These are phyloP conservation scores for Rhodotorula babjevae DNA, from an alignment of 768 basidiomycete species.

Conservation along the genomic window DNA sequence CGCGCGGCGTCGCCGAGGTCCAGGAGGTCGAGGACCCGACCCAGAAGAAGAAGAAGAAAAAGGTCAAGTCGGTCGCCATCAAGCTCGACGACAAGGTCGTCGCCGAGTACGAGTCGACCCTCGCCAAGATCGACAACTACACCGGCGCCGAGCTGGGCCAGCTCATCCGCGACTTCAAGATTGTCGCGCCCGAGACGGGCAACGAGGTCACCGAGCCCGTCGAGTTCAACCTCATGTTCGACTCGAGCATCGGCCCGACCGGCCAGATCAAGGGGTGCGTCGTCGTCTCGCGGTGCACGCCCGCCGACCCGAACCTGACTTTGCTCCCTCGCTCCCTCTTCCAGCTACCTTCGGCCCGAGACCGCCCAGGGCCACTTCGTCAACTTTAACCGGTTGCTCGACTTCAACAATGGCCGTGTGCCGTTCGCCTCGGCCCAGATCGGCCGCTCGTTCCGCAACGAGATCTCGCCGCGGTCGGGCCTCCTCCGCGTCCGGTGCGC, in stretches of 20 bases:
- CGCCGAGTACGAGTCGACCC: constrained; percentile 68
- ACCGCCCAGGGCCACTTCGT: constrained; percentile 98
- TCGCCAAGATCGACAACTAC: constrained; percentile 93
- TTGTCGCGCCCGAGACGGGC: constrained; percentile 69
- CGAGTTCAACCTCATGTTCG: constrained; percentile 99
- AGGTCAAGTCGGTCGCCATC: constrained; percentile 63
- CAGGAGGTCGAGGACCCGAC: constrained; percentile 58
- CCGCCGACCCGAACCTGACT: neutral
- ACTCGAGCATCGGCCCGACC: constrained; percentile 92
- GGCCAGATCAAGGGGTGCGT: constrained; percentile 89
- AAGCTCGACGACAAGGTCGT: constrained; percentile 69
- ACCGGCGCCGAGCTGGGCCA: neutral
- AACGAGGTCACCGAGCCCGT: constrained; percentile 78
- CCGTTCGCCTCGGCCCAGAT: constrained; percentile 98
- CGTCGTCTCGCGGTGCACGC: rapidly evolving
- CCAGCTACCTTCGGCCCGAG: constrained; percentile 88
- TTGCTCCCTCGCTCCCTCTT: no score
- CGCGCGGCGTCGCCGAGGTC: constrained; percentile 66
- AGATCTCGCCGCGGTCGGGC: constrained; percentile 94
- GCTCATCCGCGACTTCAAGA: constrained; percentile 44
- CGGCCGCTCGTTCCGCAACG: constrained; percentile 92
- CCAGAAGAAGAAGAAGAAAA: constrained; percentile 65
- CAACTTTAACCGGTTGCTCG: constrained; percentile 92
- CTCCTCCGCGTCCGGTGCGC: constrained; percentile 77
- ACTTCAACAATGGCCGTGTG: constrained; percentile 94